Evolutionary conservation across 1,284 basidiomycete genomes (phyloP), one percentile per base, ranked within the genome.

Genomic region (Tausonia pullulans): DNA sequence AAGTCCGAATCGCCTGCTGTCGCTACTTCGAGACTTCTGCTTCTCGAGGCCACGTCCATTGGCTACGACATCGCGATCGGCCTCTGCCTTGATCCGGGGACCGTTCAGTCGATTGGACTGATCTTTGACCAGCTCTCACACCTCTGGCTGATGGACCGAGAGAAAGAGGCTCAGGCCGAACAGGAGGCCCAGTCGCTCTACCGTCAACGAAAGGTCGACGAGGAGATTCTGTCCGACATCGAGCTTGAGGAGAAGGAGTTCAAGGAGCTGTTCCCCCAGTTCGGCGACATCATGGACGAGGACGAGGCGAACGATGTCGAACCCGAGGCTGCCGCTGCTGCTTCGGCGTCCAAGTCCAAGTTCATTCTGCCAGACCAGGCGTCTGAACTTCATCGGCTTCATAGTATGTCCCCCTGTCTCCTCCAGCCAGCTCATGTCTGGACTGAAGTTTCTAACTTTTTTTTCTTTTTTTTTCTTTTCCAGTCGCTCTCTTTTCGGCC

Each of bases 211-310:
- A 81, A 81, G 63, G 76, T 82, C 43, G 81, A 84, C 45, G 78
- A 88, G 60, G 79, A 82, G 43, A 80, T 81, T 41, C 76, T 82
- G 9, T 82, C 81, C 10, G 94, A 93, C 67, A 83, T 83, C 9
- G 87, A 89, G 69, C 72, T 81, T 49, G 88, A 95, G 71, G 88
- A 88, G 73, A 79, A 81, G 67, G 94, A 97, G 71, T 90, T 96
- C 73, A 77, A 83, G 40, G 76, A 81, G 3, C 75, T 96, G 57
- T 97, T 98, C 76, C 92, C 94, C 2, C 83, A 85, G 27, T 97
- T 87, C 71, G 87, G 86, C 55, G 82, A 87, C 63, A 81, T 81
- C 40, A 75, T 87, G 41, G 72, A 74, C 52, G 71, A 71, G 5
- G 60, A 66, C 14, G 70, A 71, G 4, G 69, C 70, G 7, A 68